phyloP scores from a whole-genome alignment of 2,329 filamentous ascomycete species.

The Fusarium mexicanum region DNA sequence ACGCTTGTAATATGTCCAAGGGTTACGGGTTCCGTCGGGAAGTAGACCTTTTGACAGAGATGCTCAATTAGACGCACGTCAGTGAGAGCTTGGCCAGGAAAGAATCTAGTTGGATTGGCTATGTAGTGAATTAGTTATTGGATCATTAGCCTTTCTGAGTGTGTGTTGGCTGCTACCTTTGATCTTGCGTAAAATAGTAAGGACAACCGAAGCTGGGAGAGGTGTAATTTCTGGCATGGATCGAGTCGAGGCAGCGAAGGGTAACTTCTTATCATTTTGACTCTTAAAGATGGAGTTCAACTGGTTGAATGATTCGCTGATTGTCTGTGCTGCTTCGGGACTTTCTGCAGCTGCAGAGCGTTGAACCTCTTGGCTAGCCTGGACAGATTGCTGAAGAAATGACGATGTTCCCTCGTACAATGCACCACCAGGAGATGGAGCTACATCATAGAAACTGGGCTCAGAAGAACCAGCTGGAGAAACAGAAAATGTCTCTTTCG shows the following conservation, averaged over 20 bases:
- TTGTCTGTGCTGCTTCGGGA: conserved; percentile 21
- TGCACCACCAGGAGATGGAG: background rate
- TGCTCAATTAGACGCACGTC: conserved; percentile 19
- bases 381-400: conserved; percentile 26
- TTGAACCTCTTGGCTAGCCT: conserved; percentile 26
- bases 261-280: background rate
- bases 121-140: background rate
- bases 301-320: conserved; percentile 23
- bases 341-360: conserved; percentile 14
- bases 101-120: conserved; percentile 11
- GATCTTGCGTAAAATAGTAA: conserved; percentile 15
- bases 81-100: conserved; percentile 22
- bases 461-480: conserved; percentile 11
- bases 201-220: conserved; percentile 11
- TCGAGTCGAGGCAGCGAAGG: background rate
- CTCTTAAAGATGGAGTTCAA: conserved; percentile 6
- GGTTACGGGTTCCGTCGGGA: conserved; percentile 29
- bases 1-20: conserved; percentile 23
- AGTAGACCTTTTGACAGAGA: conserved; percentile 31
- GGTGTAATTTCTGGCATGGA: conserved; percentile 2
- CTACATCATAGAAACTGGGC: background rate
- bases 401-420: conserved; percentile 34
- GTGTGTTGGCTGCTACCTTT: conserved; percentile 8
- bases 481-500: background rate
- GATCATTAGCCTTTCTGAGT: too few species aligned